phyloP scores from a whole-genome alignment of 2,329 filamentous ascomycete species.

The Penicillium sp. region DNA sequence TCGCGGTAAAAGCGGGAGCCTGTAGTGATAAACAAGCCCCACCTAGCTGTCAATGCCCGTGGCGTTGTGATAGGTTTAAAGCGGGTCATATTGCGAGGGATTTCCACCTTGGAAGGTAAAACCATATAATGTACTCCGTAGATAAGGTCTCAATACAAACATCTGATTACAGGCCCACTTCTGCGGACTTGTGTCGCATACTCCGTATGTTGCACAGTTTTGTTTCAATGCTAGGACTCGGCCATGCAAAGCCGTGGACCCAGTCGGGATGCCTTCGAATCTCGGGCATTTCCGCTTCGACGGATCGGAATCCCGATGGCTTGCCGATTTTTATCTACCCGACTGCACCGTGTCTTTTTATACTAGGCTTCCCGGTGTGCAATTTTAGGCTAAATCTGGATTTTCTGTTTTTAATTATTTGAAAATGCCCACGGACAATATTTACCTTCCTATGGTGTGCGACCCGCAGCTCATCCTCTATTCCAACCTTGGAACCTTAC shows the following conservation, averaged over 20 bases:
- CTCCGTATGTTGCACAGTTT: too few relatives aligned
- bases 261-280: constrained; percentile 19
- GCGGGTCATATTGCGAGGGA: neutral
- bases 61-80: constrained; percentile 1
- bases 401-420: neutral
- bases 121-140: neutral
- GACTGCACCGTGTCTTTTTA: neutral
- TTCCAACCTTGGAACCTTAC: neutral
- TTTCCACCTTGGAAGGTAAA: neutral
- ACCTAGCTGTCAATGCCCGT: constrained; percentile 2
- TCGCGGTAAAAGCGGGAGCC: constrained; percentile 5
- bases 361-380: constrained; percentile 4
- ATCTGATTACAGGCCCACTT: neutral
- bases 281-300: constrained; percentile 22
- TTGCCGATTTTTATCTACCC: constrained; percentile 17
- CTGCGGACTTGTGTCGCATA: neutral
- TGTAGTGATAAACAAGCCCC: neutral
- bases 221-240: constrained; percentile 1
- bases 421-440: too few relatives aligned
- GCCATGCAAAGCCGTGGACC: constrained; percentile 11
- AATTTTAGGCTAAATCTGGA: neutral
- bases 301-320: constrained; percentile 23
- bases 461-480: neutral
- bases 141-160: constrained; percentile 3
- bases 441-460: neutral